These are phyloP conservation scores for Inosperma sp. DNA, from an alignment of 768 basidiomycete genomes.

Conservation along the genomic window DNA sequence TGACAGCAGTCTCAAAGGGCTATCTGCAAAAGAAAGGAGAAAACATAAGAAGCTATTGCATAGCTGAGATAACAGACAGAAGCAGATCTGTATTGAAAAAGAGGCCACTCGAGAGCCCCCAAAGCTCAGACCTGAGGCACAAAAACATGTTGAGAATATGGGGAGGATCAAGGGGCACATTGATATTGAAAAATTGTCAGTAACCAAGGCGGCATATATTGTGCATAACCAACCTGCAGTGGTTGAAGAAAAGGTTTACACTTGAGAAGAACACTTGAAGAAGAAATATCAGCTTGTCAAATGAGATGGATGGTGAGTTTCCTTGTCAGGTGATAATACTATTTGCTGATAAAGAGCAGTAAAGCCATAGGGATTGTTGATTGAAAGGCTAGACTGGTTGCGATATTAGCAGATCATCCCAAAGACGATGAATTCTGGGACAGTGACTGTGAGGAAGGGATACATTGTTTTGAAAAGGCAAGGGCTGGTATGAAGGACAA, in stretches of 20 bases:
- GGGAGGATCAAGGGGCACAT: background rate
- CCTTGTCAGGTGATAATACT: background rate
- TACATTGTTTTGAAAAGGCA: background rate
- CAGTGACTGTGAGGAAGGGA: background rate
- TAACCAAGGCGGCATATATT: too few species aligned
- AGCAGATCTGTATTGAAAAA: too few species aligned
- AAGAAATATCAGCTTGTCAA: background rate
- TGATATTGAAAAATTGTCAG: background rate
- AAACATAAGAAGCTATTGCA: too few species aligned
- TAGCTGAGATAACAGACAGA: too few species aligned
- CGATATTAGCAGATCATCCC: background rate
- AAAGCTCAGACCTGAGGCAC: too few species aligned
- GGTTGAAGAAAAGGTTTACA: too few species aligned
- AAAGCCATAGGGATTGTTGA: background rate
- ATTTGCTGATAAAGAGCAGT: background rate
- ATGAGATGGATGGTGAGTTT: constrained; percentile 1
- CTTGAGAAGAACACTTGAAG: background rate
- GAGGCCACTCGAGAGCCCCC: too few species aligned
- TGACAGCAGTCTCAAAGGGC: too few species aligned
- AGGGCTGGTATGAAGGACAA: background rate
- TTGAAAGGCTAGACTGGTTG: background rate
- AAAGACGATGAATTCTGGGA: background rate
- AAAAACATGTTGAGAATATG: too few species aligned
- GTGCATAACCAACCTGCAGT: too few species aligned
- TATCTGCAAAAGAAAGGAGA: too few species aligned